phyloP scores from a whole-genome alignment of 345 rosid genomes.

The Nephelium lappaceum region DNA sequence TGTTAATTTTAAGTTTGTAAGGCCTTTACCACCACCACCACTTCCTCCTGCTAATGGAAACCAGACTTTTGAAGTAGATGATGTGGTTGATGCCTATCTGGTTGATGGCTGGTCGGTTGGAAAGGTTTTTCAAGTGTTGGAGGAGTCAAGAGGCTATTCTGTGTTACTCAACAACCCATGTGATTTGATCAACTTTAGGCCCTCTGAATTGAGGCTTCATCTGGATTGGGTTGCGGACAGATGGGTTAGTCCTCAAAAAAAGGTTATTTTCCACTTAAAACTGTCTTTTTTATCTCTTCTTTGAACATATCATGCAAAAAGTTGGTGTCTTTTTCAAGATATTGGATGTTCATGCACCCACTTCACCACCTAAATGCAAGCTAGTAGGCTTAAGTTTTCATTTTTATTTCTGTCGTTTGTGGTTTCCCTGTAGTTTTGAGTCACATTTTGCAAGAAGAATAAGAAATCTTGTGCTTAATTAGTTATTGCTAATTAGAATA shows the following conservation, averaged over 20 bases:
- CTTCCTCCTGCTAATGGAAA: background rate
- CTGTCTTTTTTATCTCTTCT: no score
- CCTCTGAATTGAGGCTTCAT: slow-evolving; percentile 24
- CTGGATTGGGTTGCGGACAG: slow-evolving; percentile 21
- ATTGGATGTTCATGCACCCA: background rate
- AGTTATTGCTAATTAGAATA: no score
- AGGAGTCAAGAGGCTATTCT: background rate
- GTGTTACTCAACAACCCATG: slow-evolving; percentile 25
- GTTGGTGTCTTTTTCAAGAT: background rate
- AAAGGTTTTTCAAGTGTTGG: slow-evolving; percentile 4
- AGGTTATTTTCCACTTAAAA: background rate
- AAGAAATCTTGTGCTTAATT: no score
- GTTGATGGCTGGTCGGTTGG: slow-evolving; percentile 39
- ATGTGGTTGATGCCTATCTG: slow-evolving; percentile 24
- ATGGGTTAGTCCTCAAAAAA: slow-evolving; percentile 24
- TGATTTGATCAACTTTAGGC: slow-evolving; percentile 17
- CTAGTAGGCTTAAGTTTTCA: background rate
- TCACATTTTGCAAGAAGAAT: background rate
- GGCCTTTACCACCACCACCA: slow-evolving; percentile 23
- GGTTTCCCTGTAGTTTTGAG: background rate
- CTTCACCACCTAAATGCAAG: background rate
- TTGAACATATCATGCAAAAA: background rate
- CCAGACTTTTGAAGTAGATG: slow-evolving; percentile 16
- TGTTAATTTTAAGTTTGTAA: background rate
- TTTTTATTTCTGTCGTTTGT: background rate